Evolutionary conservation across 495 filamentous ascomycete genomes (phyloP).

Genomic region (Hyaloscypha bicolor): DNA sequence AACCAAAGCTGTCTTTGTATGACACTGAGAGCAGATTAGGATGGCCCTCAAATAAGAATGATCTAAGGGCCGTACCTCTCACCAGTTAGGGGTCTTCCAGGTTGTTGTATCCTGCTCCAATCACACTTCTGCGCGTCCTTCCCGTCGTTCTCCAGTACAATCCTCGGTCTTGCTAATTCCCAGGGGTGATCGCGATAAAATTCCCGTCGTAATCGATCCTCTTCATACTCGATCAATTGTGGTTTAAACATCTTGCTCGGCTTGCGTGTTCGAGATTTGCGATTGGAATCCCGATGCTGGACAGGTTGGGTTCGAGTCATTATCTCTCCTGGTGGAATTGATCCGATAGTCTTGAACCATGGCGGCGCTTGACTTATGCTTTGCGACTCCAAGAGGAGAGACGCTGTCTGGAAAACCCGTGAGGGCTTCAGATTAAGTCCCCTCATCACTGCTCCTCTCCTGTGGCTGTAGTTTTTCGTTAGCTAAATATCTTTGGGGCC

Average conservation of each 20-base stretch:
- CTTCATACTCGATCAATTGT: conserved; percentile 75
- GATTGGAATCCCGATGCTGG: conserved; percentile 57
- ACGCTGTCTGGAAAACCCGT: conserved; percentile 69
- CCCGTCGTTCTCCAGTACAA: conserved; percentile 84
- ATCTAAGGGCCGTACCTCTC: conserved; percentile 65
- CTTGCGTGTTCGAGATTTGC: conserved; percentile 58
- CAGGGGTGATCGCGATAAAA: conserved; percentile 96
- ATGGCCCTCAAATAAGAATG: neutral
- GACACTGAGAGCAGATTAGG: conserved; percentile 59
- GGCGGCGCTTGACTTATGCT: conserved; percentile 53
- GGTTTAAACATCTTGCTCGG: conserved; percentile 80
- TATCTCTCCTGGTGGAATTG: conserved; percentile 79
- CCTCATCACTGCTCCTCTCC: conserved; percentile 51
- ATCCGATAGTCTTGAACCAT: conserved; percentile 75
- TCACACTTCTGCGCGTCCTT: conserved; percentile 73
- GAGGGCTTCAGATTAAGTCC: conserved; percentile 73
- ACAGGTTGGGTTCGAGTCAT: conserved; percentile 69
- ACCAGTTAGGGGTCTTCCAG: conserved; percentile 78
- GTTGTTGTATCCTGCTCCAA: conserved; percentile 80
- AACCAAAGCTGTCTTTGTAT: conserved; percentile 90
- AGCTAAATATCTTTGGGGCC: neutral
- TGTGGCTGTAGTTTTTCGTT: neutral
- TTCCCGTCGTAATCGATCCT: conserved; percentile 75
- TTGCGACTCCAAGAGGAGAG: conserved; percentile 50
- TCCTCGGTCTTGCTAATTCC: conserved; percentile 88